These are phyloP conservation scores for Aureobasidium musti DNA, from an alignment of 2,329 filamentous ascomycete genomes.

Conservation along the genomic window DNA sequence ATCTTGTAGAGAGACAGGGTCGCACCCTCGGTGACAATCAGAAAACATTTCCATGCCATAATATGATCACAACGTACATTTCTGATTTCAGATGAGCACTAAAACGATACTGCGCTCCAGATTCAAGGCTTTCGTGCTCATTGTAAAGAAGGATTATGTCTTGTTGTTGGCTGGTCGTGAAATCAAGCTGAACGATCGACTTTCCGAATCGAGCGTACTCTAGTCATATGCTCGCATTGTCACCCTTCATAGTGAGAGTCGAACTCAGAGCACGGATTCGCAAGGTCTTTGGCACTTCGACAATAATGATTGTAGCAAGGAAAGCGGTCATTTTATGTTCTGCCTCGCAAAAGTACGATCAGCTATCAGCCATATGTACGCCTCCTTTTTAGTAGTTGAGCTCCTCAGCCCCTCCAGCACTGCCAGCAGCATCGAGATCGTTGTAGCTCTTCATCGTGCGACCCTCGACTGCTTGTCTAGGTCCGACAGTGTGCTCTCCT, in stretches of 20 bases:
- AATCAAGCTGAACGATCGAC: not conserved
- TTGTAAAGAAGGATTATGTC: not conserved
- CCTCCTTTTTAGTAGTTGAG: constrained; percentile 71
- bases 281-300: not conserved
- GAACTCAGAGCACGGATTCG: not conserved
- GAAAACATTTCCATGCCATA: not conserved
- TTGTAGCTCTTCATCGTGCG: constrained; percentile 96
- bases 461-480: constrained; percentile 87
- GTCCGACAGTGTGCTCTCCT: constrained; percentile 71
- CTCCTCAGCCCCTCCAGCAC: constrained; percentile 67
- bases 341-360: not conserved
- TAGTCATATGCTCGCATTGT: too few relatives aligned
- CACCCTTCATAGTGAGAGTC: too few relatives aligned
- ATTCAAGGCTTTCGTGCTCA: not conserved
- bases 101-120: not conserved
- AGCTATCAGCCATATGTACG: not conserved
- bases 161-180: not conserved
- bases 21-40: too few relatives aligned
- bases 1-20: not conserved
- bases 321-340: not conserved
- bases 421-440: constrained; percentile 77
- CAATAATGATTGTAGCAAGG: not conserved
- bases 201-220: too few relatives aligned
- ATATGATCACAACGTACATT: too few relatives aligned
- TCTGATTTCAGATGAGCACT: not conserved